phyloP scores from a whole-genome alignment of 176 grass and related monocot genomes.

The Eleusine indica region DNA sequence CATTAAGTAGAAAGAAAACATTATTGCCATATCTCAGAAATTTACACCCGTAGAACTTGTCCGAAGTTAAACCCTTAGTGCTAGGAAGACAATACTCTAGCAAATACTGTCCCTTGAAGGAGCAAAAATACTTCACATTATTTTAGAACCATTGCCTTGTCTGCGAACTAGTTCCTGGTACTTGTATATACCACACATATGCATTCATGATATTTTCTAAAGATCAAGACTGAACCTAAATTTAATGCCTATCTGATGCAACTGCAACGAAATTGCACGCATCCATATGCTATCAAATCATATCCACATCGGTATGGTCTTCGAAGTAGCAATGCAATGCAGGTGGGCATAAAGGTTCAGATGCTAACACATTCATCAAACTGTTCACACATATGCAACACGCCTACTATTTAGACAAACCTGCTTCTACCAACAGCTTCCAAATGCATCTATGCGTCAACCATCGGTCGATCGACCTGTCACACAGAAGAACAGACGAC shows the following conservation, averaged over 20 bases:
- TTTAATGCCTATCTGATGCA: constrained; percentile 6
- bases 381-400: neutral
- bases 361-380: constrained; percentile 15
- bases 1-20: neutral
- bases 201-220: neutral
- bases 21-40: neutral
- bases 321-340: neutral
- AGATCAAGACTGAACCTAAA: neutral
- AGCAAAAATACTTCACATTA: too few species aligned
- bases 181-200: neutral
- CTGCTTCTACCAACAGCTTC: neutral
- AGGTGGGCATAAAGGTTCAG: neutral
- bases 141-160: neutral
- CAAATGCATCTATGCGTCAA: neutral
- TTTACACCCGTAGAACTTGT: neutral
- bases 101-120: neutral
- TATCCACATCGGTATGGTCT: constrained; percentile 3
- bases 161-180: neutral
- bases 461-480: neutral
- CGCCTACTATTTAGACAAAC: neutral
- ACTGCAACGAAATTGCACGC: constrained; percentile 19
- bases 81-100: neutral
- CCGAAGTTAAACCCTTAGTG: neutral
- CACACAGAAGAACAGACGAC: neutral
- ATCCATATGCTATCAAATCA: neutral